phyloP scores from a whole-genome alignment of 2,329 filamentous ascomycete genomes.

The Claviceps quebecensis region DNA sequence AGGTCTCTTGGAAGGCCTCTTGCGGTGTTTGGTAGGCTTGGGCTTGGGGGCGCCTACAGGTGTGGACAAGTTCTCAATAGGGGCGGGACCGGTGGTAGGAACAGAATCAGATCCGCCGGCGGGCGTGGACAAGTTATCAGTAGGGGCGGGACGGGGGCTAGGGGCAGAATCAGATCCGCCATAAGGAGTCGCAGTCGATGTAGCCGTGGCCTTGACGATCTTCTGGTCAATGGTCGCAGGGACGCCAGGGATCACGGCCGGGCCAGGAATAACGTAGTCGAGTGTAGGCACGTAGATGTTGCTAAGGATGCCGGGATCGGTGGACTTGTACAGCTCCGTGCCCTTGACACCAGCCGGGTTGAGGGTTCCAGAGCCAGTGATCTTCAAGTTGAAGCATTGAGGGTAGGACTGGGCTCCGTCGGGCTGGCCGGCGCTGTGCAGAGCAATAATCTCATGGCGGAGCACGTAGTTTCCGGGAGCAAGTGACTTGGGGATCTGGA shows the following conservation, averaged over 20 bases:
- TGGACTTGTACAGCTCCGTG: slow-evolving; percentile 21
- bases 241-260: slow-evolving; percentile 14
- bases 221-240: slow-evolving; percentile 13
- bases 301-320: slow-evolving; percentile 22
- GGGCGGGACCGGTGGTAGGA: background rate
- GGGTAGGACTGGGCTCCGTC: slow-evolving; percentile 37
- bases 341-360: slow-evolving; percentile 19
- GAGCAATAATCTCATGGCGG: slow-evolving; percentile 40
- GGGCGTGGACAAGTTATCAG: background rate
- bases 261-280: slow-evolving; percentile 20
- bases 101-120: background rate
- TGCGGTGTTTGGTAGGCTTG: background rate
- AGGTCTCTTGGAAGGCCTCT: too few relatives aligned
- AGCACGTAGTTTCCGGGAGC: slow-evolving; percentile 39
- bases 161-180: background rate
- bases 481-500: slow-evolving; percentile 33
- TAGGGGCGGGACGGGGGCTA: background rate
- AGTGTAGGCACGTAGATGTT: slow-evolving; percentile 18
- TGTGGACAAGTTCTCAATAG: background rate
- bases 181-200: slow-evolving; percentile 1
- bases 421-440: slow-evolving; percentile 30
- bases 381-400: slow-evolving; percentile 36
- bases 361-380: slow-evolving; percentile 26
- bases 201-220: slow-evolving; percentile 13
- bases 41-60: background rate